These are phyloP conservation scores for Daedalea quercina DNA, from an alignment of 768 basidiomycete species.

Conservation along the genomic window DNA sequence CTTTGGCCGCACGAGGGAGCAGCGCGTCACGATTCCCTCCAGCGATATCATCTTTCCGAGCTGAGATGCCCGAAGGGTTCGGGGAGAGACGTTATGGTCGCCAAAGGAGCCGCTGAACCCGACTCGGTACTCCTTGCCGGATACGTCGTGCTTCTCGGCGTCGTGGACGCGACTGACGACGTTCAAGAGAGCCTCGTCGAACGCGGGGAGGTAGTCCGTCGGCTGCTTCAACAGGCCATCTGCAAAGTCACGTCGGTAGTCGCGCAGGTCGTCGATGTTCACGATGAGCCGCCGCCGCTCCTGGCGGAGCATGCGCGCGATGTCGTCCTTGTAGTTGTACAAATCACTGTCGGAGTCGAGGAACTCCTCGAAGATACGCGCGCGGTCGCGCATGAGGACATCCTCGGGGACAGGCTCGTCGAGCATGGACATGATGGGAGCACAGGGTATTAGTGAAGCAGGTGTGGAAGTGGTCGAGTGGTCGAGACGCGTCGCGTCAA, in stretches of 20 bases:
- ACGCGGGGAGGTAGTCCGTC: slow-evolving; percentile 78
- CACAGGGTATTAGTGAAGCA: slow-evolving; percentile 1
- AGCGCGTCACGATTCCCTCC: slow-evolving; percentile 97
- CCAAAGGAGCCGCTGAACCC: slow-evolving; percentile 97
- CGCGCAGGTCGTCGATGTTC: slow-evolving; percentile 93
- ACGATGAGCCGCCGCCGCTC: slow-evolving; percentile 85
- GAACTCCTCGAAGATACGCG: slow-evolving; percentile 79
- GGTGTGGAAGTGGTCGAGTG: slow-evolving; percentile 4
- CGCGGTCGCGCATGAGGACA: slow-evolving; percentile 71
- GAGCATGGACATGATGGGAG: slow-evolving; percentile 27
- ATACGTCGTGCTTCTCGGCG: slow-evolving; percentile 73
- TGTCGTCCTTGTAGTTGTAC: slow-evolving; percentile 82
- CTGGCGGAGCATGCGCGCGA: slow-evolving; percentile 73
- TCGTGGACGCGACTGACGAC: slow-evolving; percentile 73
- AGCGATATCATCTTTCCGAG: slow-evolving; percentile 95
- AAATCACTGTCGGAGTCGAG: slow-evolving; percentile 58
- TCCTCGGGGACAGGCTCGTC: slow-evolving; percentile 56
- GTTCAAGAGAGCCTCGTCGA: slow-evolving; percentile 76
- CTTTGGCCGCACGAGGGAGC: slow-evolving; percentile 96
- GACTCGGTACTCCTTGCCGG: slow-evolving; percentile 75
- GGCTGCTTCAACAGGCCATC: slow-evolving; percentile 73
- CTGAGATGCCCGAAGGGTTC: slow-evolving; percentile 82
- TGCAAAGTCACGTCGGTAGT: slow-evolving; percentile 81
- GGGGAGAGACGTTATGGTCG: slow-evolving; percentile 94
- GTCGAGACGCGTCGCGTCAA: slow-evolving; percentile 19